Conservation (phyloP, 768 basidiomycete species). For the Ramaria sp. region DNA sequence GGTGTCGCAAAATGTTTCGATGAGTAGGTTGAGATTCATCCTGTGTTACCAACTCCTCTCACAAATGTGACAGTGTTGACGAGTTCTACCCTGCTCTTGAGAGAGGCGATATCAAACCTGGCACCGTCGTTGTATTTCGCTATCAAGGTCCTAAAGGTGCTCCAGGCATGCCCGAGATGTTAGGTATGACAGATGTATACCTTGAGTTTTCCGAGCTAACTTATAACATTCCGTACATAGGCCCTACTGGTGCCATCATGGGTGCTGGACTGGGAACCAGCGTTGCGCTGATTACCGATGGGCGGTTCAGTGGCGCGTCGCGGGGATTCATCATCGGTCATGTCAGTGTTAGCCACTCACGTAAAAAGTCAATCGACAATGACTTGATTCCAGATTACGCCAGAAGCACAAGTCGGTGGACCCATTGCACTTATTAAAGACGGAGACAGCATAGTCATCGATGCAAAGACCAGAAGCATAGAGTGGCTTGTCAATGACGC, state of each 20-base stretch:
- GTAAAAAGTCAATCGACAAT: background rate
- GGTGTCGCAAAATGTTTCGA: slow-evolving; percentile 74
- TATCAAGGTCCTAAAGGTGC: slow-evolving; percentile 87
- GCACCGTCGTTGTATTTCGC: slow-evolving; percentile 70
- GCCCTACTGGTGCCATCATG: slow-evolving; percentile 75
- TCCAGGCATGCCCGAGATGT: slow-evolving; percentile 86
- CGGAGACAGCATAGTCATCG: slow-evolving; percentile 70
- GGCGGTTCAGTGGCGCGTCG: slow-evolving; percentile 80
- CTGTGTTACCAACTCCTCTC: background rate
- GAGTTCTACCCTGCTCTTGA: slow-evolving; percentile 66
- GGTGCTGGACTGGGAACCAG: slow-evolving; percentile 73
- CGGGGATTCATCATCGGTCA: slow-evolving; percentile 49
- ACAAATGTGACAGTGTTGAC: slow-evolving; percentile 34
- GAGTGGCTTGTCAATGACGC: slow-evolving; percentile 63
- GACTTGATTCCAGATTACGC: slow-evolving; percentile 35
- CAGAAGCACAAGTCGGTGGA: slow-evolving; percentile 67
- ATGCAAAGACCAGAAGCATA: slow-evolving; percentile 52
- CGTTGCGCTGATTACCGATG: slow-evolving; percentile 80
- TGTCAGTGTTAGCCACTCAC: background rate
- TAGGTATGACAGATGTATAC: slow-evolving; percentile 22
- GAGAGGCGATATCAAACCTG: slow-evolving; percentile 63
- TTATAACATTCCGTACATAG: slow-evolving; percentile 20
- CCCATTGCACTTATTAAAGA: slow-evolving; percentile 83
- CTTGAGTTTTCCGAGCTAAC: slow-evolving; percentile 10
- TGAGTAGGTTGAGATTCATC: slow-evolving; percentile 27